phyloP scores from a whole-genome alignment of 306 rosid genomes.

The Vicia villosa region DNA sequence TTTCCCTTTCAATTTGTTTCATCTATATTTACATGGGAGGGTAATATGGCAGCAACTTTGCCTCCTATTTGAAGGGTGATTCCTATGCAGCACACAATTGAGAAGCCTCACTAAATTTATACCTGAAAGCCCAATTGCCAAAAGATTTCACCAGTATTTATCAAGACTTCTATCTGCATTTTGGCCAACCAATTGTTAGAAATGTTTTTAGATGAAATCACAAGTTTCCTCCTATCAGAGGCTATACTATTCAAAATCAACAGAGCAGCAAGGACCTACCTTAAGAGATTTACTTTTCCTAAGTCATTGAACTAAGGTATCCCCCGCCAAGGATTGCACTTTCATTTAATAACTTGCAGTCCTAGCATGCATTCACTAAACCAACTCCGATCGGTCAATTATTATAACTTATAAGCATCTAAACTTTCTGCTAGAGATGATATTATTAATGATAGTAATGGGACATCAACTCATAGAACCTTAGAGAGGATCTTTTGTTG shows the following conservation, averaged over 20 bases:
- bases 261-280: background rate
- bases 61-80: background rate
- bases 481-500: no score
- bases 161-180: background rate
- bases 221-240: background rate
- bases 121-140: background rate
- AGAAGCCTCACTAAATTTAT: slow-evolving; percentile 2
- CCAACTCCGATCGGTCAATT: background rate
- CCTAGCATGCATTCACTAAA: background rate
- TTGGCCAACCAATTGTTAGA: background rate
- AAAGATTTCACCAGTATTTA: background rate
- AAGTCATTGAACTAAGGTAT: background rate
- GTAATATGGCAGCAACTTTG: background rate
- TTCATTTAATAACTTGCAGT: background rate
- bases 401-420: background rate
- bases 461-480: no score
- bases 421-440: background rate
- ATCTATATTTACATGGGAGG: background rate
- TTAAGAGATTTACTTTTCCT: background rate
- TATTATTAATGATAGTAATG: no score
- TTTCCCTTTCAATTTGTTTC: background rate
- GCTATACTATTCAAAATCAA: background rate
- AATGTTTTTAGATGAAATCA: background rate
- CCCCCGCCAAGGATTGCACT: background rate
- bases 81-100: background rate